Base-by-base conservation (phyloP, 768 basidiomycete species). In the Omphalotus guepiniiformis region DNA sequence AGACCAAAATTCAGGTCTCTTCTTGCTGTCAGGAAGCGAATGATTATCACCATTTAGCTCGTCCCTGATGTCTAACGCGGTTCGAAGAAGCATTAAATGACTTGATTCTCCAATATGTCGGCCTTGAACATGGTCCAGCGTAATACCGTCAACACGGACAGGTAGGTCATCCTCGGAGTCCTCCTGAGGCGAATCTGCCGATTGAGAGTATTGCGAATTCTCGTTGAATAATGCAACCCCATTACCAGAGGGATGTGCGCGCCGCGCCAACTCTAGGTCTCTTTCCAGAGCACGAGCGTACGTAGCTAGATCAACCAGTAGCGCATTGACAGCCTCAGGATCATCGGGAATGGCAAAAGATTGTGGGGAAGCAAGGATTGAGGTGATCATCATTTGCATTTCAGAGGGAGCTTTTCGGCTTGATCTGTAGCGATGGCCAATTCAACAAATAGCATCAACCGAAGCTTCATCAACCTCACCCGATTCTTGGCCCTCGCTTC, bases 1-100 rank as follows among this genome's bases (percentile, higher is more conserved):
- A n/a, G n/a, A n/a, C 42, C 42, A 44, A n/a, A 44, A 44, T 44
- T 44, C 42, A 22, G 29, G 42, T 16, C 30, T 44, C 35, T 34
- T 29, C 18, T 44, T 29, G 9, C 28, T 29, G 26, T 23, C 30
- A 34, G 25, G 19, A 19, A 44, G 32, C 8, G 26, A 21, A 21
- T 34, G 42, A 29, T 34, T 37, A 3, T 36, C 35, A 13, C 16
- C 35, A 37, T 27, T 42, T 18, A 19, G 27, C 28, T 42, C 25
- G 28, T 37, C 34, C 4, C 44, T 21, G 5, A 46, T 46, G 16
- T 46, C 29, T 7, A 44, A 34, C n/a, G 42, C 42, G 6, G 42
- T 34, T 18, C 28, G 42, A 21, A 44, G 30, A 29, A 44, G 42
- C 29, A 18, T 9, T 44, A n/a, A n/a, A n/a, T n/a, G n/a, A n/a